Evolutionary conservation across 2,329 filamentous ascomycete species (phyloP).

Genomic region (Exophiala dermatitidis): DNA sequence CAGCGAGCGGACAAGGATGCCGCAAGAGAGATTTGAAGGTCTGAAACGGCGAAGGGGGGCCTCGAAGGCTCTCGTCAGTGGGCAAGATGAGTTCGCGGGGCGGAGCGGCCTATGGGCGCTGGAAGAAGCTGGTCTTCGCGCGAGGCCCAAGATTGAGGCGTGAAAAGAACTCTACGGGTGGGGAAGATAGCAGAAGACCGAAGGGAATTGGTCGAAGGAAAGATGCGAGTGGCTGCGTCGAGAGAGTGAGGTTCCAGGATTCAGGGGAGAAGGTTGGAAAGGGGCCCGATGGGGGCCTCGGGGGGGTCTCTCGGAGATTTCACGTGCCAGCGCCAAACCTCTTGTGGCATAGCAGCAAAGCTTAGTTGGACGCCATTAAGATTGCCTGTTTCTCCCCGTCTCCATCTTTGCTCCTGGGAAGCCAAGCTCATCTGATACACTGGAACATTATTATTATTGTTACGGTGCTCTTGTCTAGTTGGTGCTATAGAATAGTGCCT

Average conservation of each 20-base stretch:
- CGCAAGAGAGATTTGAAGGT: constrained; percentile 8
- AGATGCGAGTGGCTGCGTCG: constrained; percentile 8
- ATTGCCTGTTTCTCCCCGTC: constrained; percentile 12
- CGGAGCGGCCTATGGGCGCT: background rate
- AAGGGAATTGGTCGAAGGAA: background rate
- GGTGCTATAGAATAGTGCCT: background rate
- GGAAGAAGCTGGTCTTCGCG: background rate
- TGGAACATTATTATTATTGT: background rate
- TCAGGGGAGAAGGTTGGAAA: background rate
- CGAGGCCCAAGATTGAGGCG: constrained; percentile 5
- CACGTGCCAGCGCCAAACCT: constrained; percentile 1
- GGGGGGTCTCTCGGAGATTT: constrained; percentile 16
- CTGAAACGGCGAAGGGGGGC: constrained; percentile 12
- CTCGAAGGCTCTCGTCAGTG: constrained; percentile 1
- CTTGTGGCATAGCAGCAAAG: constrained; percentile 10
- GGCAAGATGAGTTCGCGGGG: constrained; percentile 20
- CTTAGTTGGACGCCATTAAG: constrained; percentile 25
- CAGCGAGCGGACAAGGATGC: constrained; percentile 2
- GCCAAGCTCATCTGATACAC: background rate
- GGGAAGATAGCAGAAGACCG: background rate
- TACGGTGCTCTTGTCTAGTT: background rate
- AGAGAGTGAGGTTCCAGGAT: background rate
- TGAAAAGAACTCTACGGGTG: background rate
- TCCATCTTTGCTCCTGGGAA: background rate
- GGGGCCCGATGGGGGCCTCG: background rate